Percentiles rank a stretch among this genome's conserved stretches.
Evolutionary conservation across 2,329 filamentous ascomycete genomes (phyloP).

Genomic region (Kalaharituber pfeilii): DNA sequence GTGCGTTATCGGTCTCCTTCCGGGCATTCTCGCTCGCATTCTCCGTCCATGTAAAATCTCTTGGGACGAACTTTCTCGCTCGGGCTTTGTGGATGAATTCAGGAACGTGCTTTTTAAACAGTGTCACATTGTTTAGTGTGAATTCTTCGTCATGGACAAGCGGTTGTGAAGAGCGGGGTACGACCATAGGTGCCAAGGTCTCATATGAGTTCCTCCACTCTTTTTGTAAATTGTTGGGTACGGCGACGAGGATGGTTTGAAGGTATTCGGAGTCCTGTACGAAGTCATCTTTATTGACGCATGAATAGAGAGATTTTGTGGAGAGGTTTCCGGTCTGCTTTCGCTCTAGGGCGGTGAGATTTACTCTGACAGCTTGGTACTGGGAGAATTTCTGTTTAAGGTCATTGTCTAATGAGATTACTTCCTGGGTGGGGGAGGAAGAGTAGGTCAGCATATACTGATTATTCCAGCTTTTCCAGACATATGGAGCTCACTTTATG

Average conservation of each 20-base stretch:
- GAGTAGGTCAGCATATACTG: not conserved
- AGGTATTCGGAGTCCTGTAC: constrained; percentile 90
- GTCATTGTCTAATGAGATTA: constrained; percentile 83
- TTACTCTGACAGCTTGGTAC: constrained; percentile 82
- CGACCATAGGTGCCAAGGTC: constrained; percentile 74
- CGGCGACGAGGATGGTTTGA: constrained; percentile 82
- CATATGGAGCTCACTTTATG: constrained; percentile 48
- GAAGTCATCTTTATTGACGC: constrained; percentile 64
- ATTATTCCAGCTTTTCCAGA: not conserved
- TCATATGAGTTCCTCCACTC: constrained; percentile 86
- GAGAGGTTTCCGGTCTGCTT: constrained; percentile 87
- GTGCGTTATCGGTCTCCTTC: constrained; percentile 65
- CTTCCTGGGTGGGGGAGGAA: constrained; percentile 44
- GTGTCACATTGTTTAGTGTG: constrained; percentile 68
- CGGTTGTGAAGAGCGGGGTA: constrained; percentile 68
- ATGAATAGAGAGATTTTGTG: constrained; percentile 79
- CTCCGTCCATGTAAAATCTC: constrained; percentile 84
- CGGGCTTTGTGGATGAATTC: constrained; percentile 87
- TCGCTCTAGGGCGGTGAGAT: constrained; percentile 61
- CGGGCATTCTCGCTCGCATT: constrained; percentile 79
- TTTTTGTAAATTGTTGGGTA: constrained; percentile 62
- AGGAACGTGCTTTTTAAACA: constrained; percentile 75
- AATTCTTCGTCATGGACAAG: constrained; percentile 82
- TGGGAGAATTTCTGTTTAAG: constrained; percentile 88
- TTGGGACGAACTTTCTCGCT: constrained; percentile 84